Evolutionary conservation across 2,329 filamentous ascomycete species (phyloP).

Genomic region (Aureobasidium sp.): DNA sequence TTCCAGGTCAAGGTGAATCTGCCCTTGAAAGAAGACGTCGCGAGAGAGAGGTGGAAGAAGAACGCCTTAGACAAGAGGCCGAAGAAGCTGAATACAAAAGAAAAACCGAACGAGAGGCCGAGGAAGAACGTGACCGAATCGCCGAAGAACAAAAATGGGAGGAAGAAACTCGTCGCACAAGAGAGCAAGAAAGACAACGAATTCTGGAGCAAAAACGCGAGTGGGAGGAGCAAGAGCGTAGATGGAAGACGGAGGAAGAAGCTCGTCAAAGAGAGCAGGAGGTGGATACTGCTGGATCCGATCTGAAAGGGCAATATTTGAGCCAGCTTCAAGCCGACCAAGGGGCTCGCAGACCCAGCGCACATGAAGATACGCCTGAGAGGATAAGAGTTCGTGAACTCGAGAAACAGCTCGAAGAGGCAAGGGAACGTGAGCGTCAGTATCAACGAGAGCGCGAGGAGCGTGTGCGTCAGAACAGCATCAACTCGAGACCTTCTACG

Average conservation of each 20-base stretch:
- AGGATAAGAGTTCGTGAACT: conserved; percentile 68
- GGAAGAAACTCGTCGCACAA: conserved; percentile 51
- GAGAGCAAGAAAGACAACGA: conserved; percentile 50
- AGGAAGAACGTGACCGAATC: conserved; percentile 53
- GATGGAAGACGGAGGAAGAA: conserved; percentile 71
- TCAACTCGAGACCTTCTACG: conserved; percentile 20
- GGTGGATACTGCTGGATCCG: conserved; percentile 58
- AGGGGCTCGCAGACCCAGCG: conserved; percentile 28
- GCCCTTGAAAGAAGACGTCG: conserved; percentile 69
- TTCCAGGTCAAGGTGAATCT: conserved; percentile 58
- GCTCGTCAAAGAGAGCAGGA: conserved; percentile 62
- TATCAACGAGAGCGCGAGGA: conserved; percentile 55
- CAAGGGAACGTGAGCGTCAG: conserved; percentile 56
- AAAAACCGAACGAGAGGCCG: conserved; percentile 48
- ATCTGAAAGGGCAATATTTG: conserved; percentile 73
- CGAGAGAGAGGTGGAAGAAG: conserved; percentile 49
- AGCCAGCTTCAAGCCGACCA: conserved; percentile 79
- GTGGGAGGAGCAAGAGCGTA: conserved; percentile 69
- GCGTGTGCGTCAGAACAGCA: conserved; percentile 31
- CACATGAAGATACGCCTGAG: conserved; percentile 41
- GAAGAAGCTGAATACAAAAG: conserved; percentile 46
- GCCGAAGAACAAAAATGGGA: conserved; percentile 62
- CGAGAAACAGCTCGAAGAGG: conserved; percentile 62
- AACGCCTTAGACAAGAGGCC: conserved; percentile 37
- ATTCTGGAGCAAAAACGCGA: conserved; percentile 60